Evolutionary conservation across 208 protist species (phyloP).

Genomic region (Kentomonas sorsogonicus): DNA sequence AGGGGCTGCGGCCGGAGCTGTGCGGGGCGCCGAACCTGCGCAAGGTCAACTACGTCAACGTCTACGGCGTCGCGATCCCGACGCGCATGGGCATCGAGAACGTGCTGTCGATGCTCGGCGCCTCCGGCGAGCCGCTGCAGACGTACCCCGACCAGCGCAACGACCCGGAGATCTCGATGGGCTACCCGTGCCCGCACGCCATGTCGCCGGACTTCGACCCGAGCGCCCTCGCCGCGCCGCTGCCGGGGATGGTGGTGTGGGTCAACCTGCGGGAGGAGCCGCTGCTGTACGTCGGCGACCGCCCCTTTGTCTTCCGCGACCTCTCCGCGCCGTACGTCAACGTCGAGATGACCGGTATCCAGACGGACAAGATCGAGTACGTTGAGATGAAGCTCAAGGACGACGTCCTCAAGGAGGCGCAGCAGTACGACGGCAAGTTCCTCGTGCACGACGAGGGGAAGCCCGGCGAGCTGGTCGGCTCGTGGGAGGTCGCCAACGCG

Average conservation of each 20-base stretch:
- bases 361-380: conserved; percentile 76
- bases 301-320: conserved; percentile 82
- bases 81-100: conserved; percentile 81
- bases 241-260: conserved; percentile 83
- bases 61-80: conserved; percentile 83
- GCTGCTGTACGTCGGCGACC: conserved; percentile 83
- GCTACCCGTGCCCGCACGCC: conserved; percentile 69
- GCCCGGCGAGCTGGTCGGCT: conserved; percentile 82
- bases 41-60: conserved; percentile 78
- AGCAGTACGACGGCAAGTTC: conserved; percentile 69
- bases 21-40: conserved; percentile 87
- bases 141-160: conserved; percentile 71
- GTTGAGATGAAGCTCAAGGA: conserved; percentile 64
- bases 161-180: conserved; percentile 71
- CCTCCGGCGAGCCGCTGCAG: conserved; percentile 53
- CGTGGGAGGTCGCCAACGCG: conserved; percentile 55
- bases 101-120: conserved; percentile 81
- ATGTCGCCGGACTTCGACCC: conserved; percentile 72
- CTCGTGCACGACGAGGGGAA: conserved; percentile 85
- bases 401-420: conserved; percentile 76
- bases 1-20: conserved; percentile 68
- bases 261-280: conserved; percentile 87
- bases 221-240: conserved; percentile 52
- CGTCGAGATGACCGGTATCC: conserved; percentile 84
- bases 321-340: conserved; percentile 85